phyloP scores from a whole-genome alignment of 257 asterid genomes.

The Fraxinus pennsylvanica region DNA sequence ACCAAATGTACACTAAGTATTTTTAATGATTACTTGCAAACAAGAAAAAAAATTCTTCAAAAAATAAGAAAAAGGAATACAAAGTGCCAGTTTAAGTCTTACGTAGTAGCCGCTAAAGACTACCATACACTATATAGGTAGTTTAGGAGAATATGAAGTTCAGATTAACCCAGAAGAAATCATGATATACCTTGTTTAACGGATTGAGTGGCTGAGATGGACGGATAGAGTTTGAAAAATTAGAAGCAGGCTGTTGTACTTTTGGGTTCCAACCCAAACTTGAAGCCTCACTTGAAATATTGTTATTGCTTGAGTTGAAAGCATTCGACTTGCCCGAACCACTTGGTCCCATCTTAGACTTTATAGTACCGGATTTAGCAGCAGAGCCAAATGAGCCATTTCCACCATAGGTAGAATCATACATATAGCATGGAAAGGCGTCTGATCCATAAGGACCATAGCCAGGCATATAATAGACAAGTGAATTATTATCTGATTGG shows the following conservation, averaged over 20 bases:
- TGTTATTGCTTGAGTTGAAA: conserved; percentile 30
- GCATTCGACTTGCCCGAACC: conserved; percentile 49
- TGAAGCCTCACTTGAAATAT: conserved; percentile 34
- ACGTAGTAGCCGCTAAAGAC: neutral
- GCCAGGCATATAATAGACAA: conserved; percentile 58
- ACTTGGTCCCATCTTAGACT: conserved; percentile 39
- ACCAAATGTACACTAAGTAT: neutral
- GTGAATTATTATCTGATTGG: conserved; percentile 50
- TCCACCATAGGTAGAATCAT: conserved; percentile 49
- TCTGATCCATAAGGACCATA: conserved; percentile 67
- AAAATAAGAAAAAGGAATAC: neutral
- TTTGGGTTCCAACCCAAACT: conserved; percentile 43
- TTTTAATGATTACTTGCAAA: neutral
- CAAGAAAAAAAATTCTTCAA: neutral
- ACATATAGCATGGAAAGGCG: conserved; percentile 46
- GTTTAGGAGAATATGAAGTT: conserved; percentile 6
- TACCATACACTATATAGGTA: neutral
- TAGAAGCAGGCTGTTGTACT: conserved; percentile 41
- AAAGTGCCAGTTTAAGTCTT: neutral
- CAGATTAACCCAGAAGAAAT: neutral
- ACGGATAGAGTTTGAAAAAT: conserved; percentile 43
- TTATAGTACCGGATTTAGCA: conserved; percentile 42
- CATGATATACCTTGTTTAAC: conserved; percentile 49
- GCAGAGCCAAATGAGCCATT: conserved; percentile 38
- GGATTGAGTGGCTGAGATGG: conserved; percentile 56